Base-by-base conservation (phyloP, 805 yeast species). In the Monosporozyma aquatica region DNA sequence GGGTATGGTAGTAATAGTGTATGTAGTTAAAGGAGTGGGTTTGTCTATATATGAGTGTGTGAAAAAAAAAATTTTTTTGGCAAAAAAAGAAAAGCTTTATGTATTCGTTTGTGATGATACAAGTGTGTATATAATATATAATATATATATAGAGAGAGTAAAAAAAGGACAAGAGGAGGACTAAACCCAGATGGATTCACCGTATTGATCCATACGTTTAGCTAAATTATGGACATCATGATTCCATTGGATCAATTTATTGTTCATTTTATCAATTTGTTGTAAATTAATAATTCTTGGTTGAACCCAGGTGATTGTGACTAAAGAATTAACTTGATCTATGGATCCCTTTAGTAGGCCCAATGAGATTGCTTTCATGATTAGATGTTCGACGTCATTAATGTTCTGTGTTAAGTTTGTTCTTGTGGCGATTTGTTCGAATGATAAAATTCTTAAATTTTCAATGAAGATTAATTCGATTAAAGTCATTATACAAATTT, bases 241-340 rank as follows among this genome's bases (percentile, higher is more conserved):
- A 52, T 83, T 81, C 99, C 99, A 92, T 40, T 70, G 71, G 22
- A 70, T 70, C 57, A 92, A 73, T 54, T 84, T 82, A 41, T 72
- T 70, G 50, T 78, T 78, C 83, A 92, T 86, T 35, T 72, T 71
- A 44, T 71, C 74, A 45, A 90, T 82, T 69, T 92, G 98, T 35
- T 75, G 76, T 48, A 70, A 71, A 56, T 86, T 86, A 73, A 92
- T 81, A 43, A 87, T 85, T 56, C 97, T 75, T 45, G 98, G 97
- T 70, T 92, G 97, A 47, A 90, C 81, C 98, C 98, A 92, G 22
- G 83, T 78, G 38, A 92, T 79, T 26, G 82, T 78, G 43, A 92
- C 83, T 11, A 81, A 68, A 61, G 81, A 76, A 39, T 76, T 75
- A 34, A 87, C 85, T 67, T 92, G 95, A 61, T 92, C 95, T 53